Evolutionary conservation across 768 basidiomycete genomes (phyloP).

Genomic region (Phylloporus sp.): DNA sequence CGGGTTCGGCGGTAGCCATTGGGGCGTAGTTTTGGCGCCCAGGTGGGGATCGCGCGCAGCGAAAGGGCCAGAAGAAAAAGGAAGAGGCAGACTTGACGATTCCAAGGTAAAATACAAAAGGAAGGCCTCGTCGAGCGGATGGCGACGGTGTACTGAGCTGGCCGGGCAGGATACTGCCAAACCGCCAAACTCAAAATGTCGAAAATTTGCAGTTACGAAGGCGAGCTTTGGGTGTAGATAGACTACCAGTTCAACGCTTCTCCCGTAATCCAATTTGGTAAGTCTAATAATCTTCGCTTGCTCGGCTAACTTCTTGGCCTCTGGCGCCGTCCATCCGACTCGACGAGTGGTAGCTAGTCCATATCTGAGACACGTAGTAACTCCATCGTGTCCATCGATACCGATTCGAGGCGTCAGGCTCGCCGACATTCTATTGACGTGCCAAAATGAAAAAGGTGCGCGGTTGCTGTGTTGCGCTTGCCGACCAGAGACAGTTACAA

Average conservation of each 20-base stretch:
- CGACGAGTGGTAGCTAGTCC: neutral
- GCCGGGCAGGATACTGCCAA: slow-evolving; percentile 8
- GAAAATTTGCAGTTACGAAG: slow-evolving; percentile 26
- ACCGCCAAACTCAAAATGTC: slow-evolving; percentile 14
- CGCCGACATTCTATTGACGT: slow-evolving; percentile 19
- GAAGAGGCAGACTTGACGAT: neutral
- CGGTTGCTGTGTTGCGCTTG: slow-evolving; percentile 12
- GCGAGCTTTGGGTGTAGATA: slow-evolving; percentile 23
- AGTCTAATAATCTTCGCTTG: slow-evolving; percentile 15
- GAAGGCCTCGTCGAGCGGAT: slow-evolving; percentile 5
- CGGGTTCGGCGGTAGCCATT: slow-evolving; percentile 24
- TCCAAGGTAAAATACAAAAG: slow-evolving; percentile 22
- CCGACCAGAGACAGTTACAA: slow-evolving; percentile 9
- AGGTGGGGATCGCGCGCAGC: slow-evolving; percentile 8
- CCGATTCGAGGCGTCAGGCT: slow-evolving; percentile 14
- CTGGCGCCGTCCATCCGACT: neutral
- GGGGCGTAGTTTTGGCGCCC: slow-evolving; percentile 6
- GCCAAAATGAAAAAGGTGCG: slow-evolving; percentile 21
- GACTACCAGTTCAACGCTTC: slow-evolving; percentile 3
- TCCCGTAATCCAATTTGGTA: slow-evolving; percentile 29
- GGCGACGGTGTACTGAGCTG: slow-evolving; percentile 10
- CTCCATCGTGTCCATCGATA: neutral
- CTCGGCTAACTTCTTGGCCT: slow-evolving; percentile 10
- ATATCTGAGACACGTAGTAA: neutral
- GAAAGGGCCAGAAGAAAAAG: neutral